Conservation (phyloP, 192 early-diverging fungal species). For the Backusella psychrophila region DNA sequence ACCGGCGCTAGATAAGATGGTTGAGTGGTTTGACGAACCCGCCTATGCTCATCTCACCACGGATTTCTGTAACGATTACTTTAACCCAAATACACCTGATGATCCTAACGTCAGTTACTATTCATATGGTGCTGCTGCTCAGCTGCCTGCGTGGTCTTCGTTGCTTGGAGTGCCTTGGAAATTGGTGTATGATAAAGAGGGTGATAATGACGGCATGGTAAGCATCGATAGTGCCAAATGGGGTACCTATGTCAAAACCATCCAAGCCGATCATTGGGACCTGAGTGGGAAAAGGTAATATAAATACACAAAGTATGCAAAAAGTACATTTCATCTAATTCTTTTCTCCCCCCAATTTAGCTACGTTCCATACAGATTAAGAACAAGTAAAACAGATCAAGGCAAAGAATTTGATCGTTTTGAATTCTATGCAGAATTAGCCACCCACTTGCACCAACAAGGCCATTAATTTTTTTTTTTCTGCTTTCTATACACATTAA, state of each 20-base stretch:
- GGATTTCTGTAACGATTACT: conserved; percentile 78
- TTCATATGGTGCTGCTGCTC: conserved; percentile 74
- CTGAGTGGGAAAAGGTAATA: conserved; percentile 47
- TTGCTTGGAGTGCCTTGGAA: conserved; percentile 73
- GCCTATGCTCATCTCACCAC: conserved; percentile 90
- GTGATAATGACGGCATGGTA: conserved; percentile 93
- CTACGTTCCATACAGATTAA: neutral
- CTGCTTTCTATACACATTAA: neutral
- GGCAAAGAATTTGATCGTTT: conserved; percentile 28
- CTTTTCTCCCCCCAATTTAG: neutral
- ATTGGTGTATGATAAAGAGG: conserved; percentile 76
- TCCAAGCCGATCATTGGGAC: conserved; percentile 91
- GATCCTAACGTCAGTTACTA: conserved; percentile 74
- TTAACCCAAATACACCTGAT: conserved; percentile 88
- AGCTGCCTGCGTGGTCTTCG: conserved; percentile 61
- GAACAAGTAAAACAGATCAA: conserved; percentile 7
- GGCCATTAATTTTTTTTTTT: conserved; percentile 18
- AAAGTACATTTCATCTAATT: too few species aligned
- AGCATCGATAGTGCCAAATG: conserved; percentile 79
- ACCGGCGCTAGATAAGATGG: conserved; percentile 12
- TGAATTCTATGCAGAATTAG: conserved; percentile 36
- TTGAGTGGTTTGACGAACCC: conserved; percentile 85
- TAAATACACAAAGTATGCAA: too few species aligned
- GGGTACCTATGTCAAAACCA: conserved; percentile 84
- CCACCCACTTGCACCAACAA: conserved; percentile 31